phyloP scores from a whole-genome alignment of 306 rosid species.

The Hippophae tibetana region DNA sequence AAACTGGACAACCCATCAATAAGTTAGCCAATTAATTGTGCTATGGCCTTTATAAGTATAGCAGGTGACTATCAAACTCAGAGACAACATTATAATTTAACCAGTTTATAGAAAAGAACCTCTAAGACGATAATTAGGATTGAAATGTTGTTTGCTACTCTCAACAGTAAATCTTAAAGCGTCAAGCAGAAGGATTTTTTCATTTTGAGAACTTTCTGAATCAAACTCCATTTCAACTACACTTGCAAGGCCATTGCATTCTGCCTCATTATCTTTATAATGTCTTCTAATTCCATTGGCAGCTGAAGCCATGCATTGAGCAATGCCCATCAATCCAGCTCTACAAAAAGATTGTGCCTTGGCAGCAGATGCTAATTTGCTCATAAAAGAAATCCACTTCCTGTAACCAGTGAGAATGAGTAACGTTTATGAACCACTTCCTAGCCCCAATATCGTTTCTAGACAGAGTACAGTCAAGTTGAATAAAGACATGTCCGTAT shows the following conservation, averaged over 20 bases:
- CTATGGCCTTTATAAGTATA: conserved; percentile 3
- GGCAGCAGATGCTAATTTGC: conserved; percentile 60
- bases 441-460: not conserved
- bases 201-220: conserved; percentile 29
- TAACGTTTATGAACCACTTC: conserved; percentile 5
- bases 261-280: conserved; percentile 22
- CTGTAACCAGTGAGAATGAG: conserved; percentile 33
- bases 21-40: conserved; percentile 20
- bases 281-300: conserved; percentile 34
- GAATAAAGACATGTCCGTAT: not conserved
- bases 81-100: conserved; percentile 29
- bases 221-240: conserved; percentile 20
- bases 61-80: conserved; percentile 14
- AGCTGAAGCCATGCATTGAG: conserved; percentile 81
- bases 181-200: conserved; percentile 44
- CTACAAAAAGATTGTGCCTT: conserved; percentile 67
- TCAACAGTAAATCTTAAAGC: conserved; percentile 67
- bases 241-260: conserved; percentile 23
- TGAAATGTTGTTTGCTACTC: conserved; percentile 93
- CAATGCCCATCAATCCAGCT: conserved; percentile 82
- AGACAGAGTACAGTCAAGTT: not conserved
- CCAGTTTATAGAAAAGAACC: conserved; percentile 42
- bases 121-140: conserved; percentile 82
- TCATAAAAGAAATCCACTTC: conserved; percentile 50
- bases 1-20: conserved; percentile 48